Evolutionary conservation across 495 filamentous ascomycete genomes (phyloP).

Genomic region (Aspergillus biplanus): DNA sequence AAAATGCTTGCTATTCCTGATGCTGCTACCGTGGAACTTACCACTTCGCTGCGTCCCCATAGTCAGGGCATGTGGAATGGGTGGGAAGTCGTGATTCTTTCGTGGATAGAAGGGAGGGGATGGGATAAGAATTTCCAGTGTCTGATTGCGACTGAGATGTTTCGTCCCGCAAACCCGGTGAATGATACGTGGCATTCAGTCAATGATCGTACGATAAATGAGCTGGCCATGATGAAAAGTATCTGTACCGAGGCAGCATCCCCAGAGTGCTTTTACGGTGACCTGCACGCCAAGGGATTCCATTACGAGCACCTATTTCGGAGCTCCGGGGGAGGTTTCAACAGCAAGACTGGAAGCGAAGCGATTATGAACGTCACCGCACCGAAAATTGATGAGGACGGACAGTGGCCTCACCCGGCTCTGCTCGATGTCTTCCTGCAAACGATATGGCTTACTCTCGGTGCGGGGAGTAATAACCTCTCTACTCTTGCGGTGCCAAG

Average conservation of each 20-base stretch:
- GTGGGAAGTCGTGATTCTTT: background rate
- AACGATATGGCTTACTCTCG: background rate
- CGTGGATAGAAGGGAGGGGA: background rate
- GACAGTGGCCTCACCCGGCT: background rate
- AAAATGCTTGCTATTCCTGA: constrained; percentile 29
- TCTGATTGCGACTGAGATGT: no score
- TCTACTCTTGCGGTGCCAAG: background rate
- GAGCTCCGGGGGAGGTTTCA: background rate
- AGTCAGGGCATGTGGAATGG: constrained; percentile 4
- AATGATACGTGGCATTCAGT: no score
- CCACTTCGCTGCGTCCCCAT: background rate
- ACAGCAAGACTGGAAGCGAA: background rate
- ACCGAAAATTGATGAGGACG: background rate
- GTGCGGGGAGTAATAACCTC: background rate
- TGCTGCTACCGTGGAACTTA: background rate
- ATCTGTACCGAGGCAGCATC: background rate
- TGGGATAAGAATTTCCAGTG: constrained; percentile 4
- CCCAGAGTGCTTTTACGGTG: no score
- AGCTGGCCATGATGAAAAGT: background rate
- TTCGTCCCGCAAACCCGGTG: no score
- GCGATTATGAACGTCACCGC: background rate
- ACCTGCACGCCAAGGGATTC: background rate
- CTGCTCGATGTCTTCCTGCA: constrained; percentile 3
- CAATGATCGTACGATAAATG: no score
- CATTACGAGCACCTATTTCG: background rate